Conservation (phyloP, 75 land plant genomes). For the Isoetes taiwanensis region DNA sequence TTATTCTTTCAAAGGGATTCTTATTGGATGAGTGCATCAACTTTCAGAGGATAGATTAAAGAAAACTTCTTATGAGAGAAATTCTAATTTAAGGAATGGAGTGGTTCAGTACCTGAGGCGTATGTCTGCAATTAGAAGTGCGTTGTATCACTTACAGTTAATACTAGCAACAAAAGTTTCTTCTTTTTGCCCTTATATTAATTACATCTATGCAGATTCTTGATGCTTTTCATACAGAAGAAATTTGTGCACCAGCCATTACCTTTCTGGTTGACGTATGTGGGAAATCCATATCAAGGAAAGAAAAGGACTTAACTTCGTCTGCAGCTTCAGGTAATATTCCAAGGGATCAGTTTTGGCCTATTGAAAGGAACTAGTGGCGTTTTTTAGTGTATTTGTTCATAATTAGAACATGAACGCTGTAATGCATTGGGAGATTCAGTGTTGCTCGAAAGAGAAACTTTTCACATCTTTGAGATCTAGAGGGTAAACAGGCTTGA, state of each 20-base stretch:
- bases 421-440: too few species aligned
- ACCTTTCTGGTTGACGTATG: constrained; percentile 40
- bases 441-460: too few species aligned
- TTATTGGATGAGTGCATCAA: neutral
- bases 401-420: too few species aligned
- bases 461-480: too few species aligned
- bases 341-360: constrained; percentile 9
- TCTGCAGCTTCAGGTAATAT: constrained; percentile 10
- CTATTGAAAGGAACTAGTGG: too few species aligned
- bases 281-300: constrained; percentile 8
- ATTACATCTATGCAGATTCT: constrained; percentile 34
- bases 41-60: too few species aligned
- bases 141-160: neutral
- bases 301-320: neutral
- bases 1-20: neutral
- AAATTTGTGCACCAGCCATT: constrained; percentile 27
- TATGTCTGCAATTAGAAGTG: too few species aligned
- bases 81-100: too few species aligned
- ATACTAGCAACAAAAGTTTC: neutral
- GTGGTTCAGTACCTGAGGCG: too few species aligned
- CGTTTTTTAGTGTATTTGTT: too few species aligned
- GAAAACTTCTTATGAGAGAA: too few species aligned
- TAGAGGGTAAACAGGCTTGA: too few species aligned
- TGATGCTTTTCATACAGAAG: constrained; percentile 35
- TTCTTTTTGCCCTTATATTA: neutral